Evolutionary conservation across 176 grass and related monocot genomes (phyloP), one percentile per base, ranked within the genome.

Genomic region (Eremochloa ophiuroides): DNA sequence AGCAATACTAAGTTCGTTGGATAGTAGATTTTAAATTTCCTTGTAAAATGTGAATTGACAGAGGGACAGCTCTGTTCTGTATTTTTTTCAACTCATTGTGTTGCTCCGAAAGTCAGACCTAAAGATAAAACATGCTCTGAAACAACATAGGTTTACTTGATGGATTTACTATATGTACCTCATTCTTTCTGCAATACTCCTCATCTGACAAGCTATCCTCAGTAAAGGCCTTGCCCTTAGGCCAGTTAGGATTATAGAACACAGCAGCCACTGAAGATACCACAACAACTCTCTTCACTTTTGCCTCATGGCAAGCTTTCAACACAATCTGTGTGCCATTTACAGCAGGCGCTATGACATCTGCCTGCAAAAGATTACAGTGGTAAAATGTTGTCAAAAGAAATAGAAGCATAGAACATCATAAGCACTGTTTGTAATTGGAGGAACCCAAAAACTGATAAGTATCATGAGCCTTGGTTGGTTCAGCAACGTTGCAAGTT

Each of bases 131-230:
- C 40, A 70, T 70, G 38, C 38, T 43, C 34, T 64, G 16, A 58
- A 60, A 27, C 4, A 27, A 27, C 3, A 14, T 10, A 60, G 10
- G 0, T 60, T 60, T 12, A 12, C 39, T 25, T 7, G 15, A 15
- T 22, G 66, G 22, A 25, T 69, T 69, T 41, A 6, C 22, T 69
- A 23, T 23, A 0, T n/a, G 40, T 40, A 69, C 66, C 66, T 42
- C n/a, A 69, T 69, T 69, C 13, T 87, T 94, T 88, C 85, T 91
- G 67, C 89, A 94, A 23, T 61, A 18, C 0, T 86, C 87, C 47
- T 75, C 86, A 28, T 97, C 89, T 18, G 91, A 94, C 89, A 87
- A 97, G 60, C 87, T 92, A 20, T 85, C 74, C 82, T 97, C 94
- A 82, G 86, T 81, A 41, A 92, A 81, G 39, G 77, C 67, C 66